A percentile compares a stretch with the other conserved stretches of the same genome.
Conservation (phyloP, 73 alveolate genomes). For the Breviolum minutum region DNA sequence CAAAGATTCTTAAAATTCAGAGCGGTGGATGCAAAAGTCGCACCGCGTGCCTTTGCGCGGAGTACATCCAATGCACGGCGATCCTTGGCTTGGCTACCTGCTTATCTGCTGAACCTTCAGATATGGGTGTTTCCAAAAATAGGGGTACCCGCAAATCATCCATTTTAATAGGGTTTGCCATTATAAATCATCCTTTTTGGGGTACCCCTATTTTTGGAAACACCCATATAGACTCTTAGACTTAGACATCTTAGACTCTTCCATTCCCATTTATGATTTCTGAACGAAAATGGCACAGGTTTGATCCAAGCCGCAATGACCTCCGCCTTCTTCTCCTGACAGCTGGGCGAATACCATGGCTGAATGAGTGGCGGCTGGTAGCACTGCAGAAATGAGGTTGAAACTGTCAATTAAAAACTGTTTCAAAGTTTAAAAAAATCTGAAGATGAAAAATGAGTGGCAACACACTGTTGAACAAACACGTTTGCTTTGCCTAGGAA, state of each 20-base stretch:
- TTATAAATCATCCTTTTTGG: no score
- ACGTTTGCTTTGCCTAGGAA: not conserved
- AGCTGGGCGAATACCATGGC: not conserved
- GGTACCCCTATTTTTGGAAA: no score
- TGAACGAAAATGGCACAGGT: not conserved
- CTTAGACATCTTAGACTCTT: not conserved
- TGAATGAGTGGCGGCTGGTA: no score
- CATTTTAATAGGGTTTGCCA: no score
- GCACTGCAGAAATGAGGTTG: not conserved
- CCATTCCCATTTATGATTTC: not conserved
- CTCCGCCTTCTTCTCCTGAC: constrained; percentile 61
- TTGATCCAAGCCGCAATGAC: constrained; percentile 38
- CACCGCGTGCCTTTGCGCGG: constrained; percentile 48
- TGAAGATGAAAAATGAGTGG: not conserved
- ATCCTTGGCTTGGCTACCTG: not conserved
- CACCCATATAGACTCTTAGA: not conserved
- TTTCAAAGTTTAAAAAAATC: not conserved
- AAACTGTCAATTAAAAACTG: not conserved
- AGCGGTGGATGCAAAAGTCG: constrained; percentile 7
- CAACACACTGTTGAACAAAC: not conserved
- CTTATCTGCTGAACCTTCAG: not conserved
- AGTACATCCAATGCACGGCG: constrained; percentile 19
- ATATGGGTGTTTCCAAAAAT: no score
- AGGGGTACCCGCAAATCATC: no score
- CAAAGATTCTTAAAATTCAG: constrained; percentile 59